A percentile compares a stretch with the other conserved stretches of the same genome.
Evolutionary conservation across 495 filamentous ascomycete species (phyloP).

Genomic region (Aspergillus asperescens): DNA sequence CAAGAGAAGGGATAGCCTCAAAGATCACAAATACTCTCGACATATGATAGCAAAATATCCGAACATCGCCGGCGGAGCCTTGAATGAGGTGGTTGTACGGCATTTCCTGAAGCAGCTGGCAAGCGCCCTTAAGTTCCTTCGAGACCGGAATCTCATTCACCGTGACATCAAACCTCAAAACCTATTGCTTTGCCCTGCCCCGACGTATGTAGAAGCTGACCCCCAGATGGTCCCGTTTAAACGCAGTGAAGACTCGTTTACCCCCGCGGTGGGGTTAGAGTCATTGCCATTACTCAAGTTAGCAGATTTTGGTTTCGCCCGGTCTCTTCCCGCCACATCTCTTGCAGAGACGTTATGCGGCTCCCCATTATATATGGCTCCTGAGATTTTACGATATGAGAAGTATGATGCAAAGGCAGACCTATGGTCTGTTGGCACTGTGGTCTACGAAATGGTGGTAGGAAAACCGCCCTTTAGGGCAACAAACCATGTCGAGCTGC

Average conservation of each 20-base stretch:
- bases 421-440: slow-evolving; percentile 95
- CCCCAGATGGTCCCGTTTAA: slow-evolving; percentile 51
- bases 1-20: slow-evolving; percentile 78
- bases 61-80: slow-evolving; percentile 66
- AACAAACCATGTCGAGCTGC: slow-evolving; percentile 86
- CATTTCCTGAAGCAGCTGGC: slow-evolving; percentile 96
- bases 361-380: slow-evolving; percentile 98
- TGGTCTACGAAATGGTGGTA: slow-evolving; percentile 89
- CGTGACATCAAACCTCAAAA: slow-evolving; percentile 98
- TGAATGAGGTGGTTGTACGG: slow-evolving; percentile 88
- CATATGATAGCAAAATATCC: slow-evolving; percentile 92
- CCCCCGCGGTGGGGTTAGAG: slow-evolving; percentile 75
- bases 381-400: slow-evolving; percentile 94
- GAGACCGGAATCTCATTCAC: slow-evolving; percentile 81
- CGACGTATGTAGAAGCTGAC: slow-evolving; percentile 52
- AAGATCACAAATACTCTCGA: slow-evolving; percentile 65
- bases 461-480: slow-evolving; percentile 89
- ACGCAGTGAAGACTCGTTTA: slow-evolving; percentile 68
- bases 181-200: slow-evolving; percentile 80
- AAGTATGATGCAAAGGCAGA: slow-evolving; percentile 97
- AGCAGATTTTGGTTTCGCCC: slow-evolving; percentile 95
- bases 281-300: slow-evolving; percentile 93
- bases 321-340: slow-evolving; percentile 80
- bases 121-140: slow-evolving; percentile 84
- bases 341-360: slow-evolving; percentile 94